Evolutionary conservation across 2,329 filamentous ascomycete genomes (phyloP).

Genomic region (Trichoderma citrinoviride): DNA sequence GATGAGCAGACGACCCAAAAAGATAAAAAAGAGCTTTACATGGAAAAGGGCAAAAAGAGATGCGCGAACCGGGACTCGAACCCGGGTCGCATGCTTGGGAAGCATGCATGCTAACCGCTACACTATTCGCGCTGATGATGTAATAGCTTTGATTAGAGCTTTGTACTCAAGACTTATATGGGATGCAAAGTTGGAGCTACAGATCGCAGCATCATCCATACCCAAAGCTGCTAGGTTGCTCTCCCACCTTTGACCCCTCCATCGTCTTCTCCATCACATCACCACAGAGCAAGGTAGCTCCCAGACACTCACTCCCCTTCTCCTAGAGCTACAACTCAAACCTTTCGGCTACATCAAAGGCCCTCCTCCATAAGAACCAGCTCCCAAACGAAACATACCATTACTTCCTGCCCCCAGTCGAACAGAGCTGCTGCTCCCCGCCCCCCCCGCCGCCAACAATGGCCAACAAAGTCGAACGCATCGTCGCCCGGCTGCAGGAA

Average conservation of each 20-base stretch:
- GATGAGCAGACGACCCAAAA: too few species aligned
- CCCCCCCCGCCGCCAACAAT: slow-evolving; percentile 27
- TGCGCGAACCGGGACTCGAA: slow-evolving; percentile 40
- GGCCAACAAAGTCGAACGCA: slow-evolving; percentile 45
- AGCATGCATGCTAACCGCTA: slow-evolving; percentile 42
- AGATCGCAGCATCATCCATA: neutral
- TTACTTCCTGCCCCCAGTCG: too few species aligned
- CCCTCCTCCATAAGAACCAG: too few species aligned
- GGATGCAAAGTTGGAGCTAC: neutral
- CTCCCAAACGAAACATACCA: neutral
- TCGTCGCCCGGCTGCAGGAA: slow-evolving; percentile 68
- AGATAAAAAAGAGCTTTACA: too few species aligned
- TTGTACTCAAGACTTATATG: neutral
- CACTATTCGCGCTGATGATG: slow-evolving; percentile 35
- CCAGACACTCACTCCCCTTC: neutral
- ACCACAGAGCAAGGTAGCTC: neutral
- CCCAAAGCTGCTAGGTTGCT: slow-evolving; percentile 10
- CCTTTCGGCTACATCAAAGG: neutral
- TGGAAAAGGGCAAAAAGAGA: slow-evolving; percentile 19
- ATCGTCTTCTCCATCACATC: slow-evolving; percentile 6
- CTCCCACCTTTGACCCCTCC: slow-evolving; percentile 16
- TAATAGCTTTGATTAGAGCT: slow-evolving; percentile 5
- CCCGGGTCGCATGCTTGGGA: slow-evolving; percentile 39
- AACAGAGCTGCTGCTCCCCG: neutral
- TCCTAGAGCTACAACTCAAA: neutral